phyloP scores from a whole-genome alignment of 306 rosid species.

The Styphnolobium japonicum region DNA sequence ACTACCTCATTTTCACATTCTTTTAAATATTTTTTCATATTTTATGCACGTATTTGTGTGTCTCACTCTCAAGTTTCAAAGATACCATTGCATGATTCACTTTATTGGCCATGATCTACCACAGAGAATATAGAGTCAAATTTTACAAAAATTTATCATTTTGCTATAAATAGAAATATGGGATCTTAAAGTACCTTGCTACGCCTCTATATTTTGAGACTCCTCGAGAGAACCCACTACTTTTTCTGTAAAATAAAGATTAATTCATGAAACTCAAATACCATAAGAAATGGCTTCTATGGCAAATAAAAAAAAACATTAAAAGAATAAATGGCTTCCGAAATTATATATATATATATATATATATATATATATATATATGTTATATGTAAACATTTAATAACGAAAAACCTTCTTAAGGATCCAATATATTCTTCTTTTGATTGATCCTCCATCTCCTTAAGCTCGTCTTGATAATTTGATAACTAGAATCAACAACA shows the following conservation, averaged over 20 bases:
- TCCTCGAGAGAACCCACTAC: constrained; percentile 97
- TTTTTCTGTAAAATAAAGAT: constrained; percentile 53
- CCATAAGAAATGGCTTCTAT: neutral
- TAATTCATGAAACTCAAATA: neutral
- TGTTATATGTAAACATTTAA: neutral
- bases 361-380: too few relatives aligned
- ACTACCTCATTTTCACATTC: too few relatives aligned
- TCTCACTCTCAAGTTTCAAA: neutral
- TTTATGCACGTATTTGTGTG: too few relatives aligned
- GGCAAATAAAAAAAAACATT: neutral
- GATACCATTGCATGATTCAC: neutral
- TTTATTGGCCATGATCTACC: neutral
- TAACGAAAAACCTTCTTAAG: constrained; percentile 64
- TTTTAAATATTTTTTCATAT: too few relatives aligned
- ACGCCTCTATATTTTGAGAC: constrained; percentile 96
- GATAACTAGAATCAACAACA: constrained; percentile 38
- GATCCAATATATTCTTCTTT: constrained; percentile 95
- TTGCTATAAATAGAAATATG: neutral
- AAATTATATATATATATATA: neutral
- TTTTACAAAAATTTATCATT: neutral
- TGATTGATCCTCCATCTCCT: constrained; percentile 76
- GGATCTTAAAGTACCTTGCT: constrained; percentile 58
- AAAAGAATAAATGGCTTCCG: neutral
- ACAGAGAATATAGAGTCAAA: neutral
- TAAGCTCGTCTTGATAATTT: constrained; percentile 65